A percentile compares a stretch with the other conserved stretches of the same genome.
phyloP scores from a whole-genome alignment of 2,329 filamentous ascomycete genomes.

The Hymenoscyphus salicellus region DNA sequence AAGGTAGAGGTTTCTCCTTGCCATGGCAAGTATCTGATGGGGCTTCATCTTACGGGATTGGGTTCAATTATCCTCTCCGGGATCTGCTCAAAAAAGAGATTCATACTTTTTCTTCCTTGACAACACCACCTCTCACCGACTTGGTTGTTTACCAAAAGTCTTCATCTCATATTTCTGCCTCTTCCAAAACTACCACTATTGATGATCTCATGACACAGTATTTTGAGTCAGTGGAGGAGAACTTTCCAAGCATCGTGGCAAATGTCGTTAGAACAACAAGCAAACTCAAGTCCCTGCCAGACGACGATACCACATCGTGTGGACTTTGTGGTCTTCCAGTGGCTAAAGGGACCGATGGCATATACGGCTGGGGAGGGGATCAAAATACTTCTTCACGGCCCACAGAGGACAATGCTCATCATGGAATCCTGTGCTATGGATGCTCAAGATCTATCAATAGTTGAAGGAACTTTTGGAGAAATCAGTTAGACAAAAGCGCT shows the following conservation, averaged over 20 bases:
- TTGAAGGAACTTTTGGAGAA: slow-evolving; percentile 35
- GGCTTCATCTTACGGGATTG: slow-evolving; percentile 28
- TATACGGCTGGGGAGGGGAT: slow-evolving; percentile 59
- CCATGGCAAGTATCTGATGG: slow-evolving; percentile 83
- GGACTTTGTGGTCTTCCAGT: slow-evolving; percentile 68
- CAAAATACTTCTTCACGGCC: slow-evolving; percentile 39
- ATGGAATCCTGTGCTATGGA: slow-evolving; percentile 63
- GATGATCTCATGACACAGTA: slow-evolving; percentile 88
- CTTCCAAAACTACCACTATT: slow-evolving; percentile 72
- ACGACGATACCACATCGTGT: slow-evolving; percentile 46
- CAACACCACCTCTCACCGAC: slow-evolving; percentile 49
- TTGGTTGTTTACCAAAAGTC: slow-evolving; percentile 45
- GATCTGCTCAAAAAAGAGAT: slow-evolving; percentile 85
- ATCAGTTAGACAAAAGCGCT: not conserved
- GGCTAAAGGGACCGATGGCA: slow-evolving; percentile 59
- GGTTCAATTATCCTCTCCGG: slow-evolving; percentile 73
- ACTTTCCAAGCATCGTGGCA: slow-evolving; percentile 86
- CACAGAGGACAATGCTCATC: slow-evolving; percentile 31
- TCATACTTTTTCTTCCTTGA: slow-evolving; percentile 58
- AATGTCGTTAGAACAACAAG: slow-evolving; percentile 93
- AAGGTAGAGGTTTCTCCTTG: slow-evolving; percentile 80
- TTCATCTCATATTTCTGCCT: slow-evolving; percentile 33
- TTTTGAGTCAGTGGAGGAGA: slow-evolving; percentile 79
- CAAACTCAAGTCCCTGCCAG: slow-evolving; percentile 60
- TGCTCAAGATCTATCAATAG: slow-evolving; percentile 64